Evolutionary conservation across 164 flowering plant species (phyloP).

Genomic region (Malania oleifera): DNA sequence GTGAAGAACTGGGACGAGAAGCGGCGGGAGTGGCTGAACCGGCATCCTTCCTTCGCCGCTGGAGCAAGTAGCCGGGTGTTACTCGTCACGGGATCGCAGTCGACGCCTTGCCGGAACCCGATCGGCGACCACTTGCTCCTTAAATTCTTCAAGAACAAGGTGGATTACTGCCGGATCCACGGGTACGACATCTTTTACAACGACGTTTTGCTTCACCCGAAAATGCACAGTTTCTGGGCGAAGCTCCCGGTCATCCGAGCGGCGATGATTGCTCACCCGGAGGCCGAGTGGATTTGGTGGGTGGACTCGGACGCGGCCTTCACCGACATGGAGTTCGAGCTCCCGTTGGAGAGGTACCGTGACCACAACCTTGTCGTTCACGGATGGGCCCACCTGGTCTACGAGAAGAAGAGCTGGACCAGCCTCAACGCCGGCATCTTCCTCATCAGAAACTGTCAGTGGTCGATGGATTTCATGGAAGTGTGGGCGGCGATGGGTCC

Average conservation of each 20-base stretch:
- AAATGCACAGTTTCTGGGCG: conserved; percentile 80
- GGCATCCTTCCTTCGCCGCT: conserved; percentile 41
- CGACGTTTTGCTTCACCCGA: conserved; percentile 54
- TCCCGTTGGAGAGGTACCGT: conserved; percentile 61
- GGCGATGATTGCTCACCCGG: conserved; percentile 96
- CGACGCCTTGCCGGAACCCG: conserved; percentile 49
- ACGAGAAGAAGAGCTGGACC: conserved; percentile 66
- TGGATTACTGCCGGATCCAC: conserved; percentile 64
- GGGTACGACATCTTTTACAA: conserved; percentile 60
- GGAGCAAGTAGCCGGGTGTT: conserved; percentile 33
- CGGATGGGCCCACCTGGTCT: conserved; percentile 62
- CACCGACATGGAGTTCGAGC: conserved; percentile 91
- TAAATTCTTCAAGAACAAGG: conserved; percentile 63
- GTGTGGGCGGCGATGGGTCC: conserved; percentile 91
- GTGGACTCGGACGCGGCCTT: conserved; percentile 93
- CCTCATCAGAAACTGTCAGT: conserved; percentile 86
- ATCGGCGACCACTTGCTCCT: conserved; percentile 56
- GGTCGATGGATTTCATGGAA: conserved; percentile 92
- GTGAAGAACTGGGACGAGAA: conserved; percentile 56
- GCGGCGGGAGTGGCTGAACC: conserved; percentile 40
- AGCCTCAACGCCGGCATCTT: conserved; percentile 87
- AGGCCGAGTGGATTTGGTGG: conserved; percentile 99
- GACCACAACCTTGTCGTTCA: conserved; percentile 66
- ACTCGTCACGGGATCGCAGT: conserved; percentile 57
- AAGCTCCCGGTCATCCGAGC: conserved; percentile 70